phyloP scores from a whole-genome alignment of 1,284 basidiomycete genomes.

The Apiotrichum siamense region DNA sequence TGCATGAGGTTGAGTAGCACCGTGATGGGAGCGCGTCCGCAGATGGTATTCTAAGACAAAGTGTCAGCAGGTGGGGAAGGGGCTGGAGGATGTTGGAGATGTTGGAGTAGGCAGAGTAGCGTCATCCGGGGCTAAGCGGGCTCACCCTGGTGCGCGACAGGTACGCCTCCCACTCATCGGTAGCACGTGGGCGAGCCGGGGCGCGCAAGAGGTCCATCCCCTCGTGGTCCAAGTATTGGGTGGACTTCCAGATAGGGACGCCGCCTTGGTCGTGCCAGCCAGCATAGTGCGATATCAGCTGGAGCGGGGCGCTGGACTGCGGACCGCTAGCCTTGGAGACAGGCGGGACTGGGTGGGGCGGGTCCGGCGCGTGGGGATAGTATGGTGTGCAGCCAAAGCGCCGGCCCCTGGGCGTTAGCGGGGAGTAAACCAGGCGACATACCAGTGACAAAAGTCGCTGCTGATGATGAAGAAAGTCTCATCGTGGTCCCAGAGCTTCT shows the following conservation, averaged over 20 bases:
- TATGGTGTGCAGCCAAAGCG: slow-evolving; percentile 89
- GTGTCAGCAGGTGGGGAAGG: too few relatives aligned
- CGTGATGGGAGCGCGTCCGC: slow-evolving; percentile 91
- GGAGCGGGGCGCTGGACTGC: slow-evolving; percentile 54
- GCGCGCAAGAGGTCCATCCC: slow-evolving; percentile 34
- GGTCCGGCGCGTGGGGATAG: slow-evolving; percentile 60
- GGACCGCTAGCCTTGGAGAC: slow-evolving; percentile 12
- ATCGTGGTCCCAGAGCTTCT: slow-evolving; percentile 67
- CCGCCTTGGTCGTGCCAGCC: slow-evolving; percentile 48
- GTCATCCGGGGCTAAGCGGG: background rate
- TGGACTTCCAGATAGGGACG: slow-evolving; percentile 63
- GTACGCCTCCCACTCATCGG: slow-evolving; percentile 66
- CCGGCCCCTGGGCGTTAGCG: slow-evolving; percentile 60
- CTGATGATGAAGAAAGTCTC: slow-evolving; percentile 86
- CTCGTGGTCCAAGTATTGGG: slow-evolving; percentile 48
- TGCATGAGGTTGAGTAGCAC: slow-evolving; percentile 75
- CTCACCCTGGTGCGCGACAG: slow-evolving; percentile 58
- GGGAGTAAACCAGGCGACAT: slow-evolving; percentile 20
- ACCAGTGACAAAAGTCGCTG: slow-evolving; percentile 99
- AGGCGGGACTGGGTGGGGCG: slow-evolving; percentile 51
- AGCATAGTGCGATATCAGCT: background rate
- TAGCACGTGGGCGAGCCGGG: slow-evolving; percentile 50
- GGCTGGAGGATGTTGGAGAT: too few relatives aligned
- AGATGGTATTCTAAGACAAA: slow-evolving; percentile 99
- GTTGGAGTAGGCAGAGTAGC: too few relatives aligned